Percentiles rank a stretch among this genome's conserved stretches.
phyloP scores from a whole-genome alignment of 768 basidiomycete species.

The Phlebiopsis flavidoalba region DNA sequence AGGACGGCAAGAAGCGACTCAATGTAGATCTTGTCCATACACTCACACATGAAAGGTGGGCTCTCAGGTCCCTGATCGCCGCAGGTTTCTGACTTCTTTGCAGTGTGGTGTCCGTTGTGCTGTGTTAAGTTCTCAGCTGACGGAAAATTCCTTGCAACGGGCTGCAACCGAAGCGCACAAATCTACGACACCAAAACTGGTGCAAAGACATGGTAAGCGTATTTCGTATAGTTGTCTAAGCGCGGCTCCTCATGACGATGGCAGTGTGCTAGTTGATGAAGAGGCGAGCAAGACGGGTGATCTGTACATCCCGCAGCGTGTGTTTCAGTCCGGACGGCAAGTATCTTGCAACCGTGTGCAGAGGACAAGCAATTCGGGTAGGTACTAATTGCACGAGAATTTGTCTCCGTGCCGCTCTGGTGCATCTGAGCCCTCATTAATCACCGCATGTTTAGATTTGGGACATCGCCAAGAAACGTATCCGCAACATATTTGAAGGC shows the following conservation, averaged over 20 bases:
- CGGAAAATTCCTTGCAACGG: slow-evolving; percentile 89
- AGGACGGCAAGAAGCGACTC: slow-evolving; percentile 47
- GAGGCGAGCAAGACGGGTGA: slow-evolving; percentile 69
- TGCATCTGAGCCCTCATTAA: neutral
- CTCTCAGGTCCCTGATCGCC: slow-evolving; percentile 2
- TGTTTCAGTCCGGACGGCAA: slow-evolving; percentile 74
- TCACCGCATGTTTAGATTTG: slow-evolving; percentile 57
- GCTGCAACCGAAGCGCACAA: slow-evolving; percentile 93
- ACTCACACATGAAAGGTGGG: slow-evolving; percentile 85
- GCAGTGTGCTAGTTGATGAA: slow-evolving; percentile 75
- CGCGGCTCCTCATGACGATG: neutral
- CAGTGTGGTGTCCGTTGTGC: slow-evolving; percentile 79
- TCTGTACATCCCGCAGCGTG: slow-evolving; percentile 84
- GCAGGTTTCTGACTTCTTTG: neutral
- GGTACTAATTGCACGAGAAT: slow-evolving; percentile 20
- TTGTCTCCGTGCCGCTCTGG: neutral
- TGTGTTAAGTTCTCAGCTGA: slow-evolving; percentile 95
- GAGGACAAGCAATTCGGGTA: slow-evolving; percentile 93
- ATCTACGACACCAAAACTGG: slow-evolving; percentile 93
- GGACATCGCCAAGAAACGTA: slow-evolving; percentile 80
- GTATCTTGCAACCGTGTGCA: slow-evolving; percentile 70
- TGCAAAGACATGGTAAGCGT: slow-evolving; percentile 68
- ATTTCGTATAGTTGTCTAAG: slow-evolving; percentile 57
- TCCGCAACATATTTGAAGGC: slow-evolving; percentile 78
- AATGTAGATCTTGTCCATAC: slow-evolving; percentile 83